Percentiles rank a stretch among this genome's conserved stretches.
These are phyloP conservation scores for Aspergillus latus DNA, from an alignment of 2,329 filamentous ascomycete species.

Conservation along the genomic window DNA sequence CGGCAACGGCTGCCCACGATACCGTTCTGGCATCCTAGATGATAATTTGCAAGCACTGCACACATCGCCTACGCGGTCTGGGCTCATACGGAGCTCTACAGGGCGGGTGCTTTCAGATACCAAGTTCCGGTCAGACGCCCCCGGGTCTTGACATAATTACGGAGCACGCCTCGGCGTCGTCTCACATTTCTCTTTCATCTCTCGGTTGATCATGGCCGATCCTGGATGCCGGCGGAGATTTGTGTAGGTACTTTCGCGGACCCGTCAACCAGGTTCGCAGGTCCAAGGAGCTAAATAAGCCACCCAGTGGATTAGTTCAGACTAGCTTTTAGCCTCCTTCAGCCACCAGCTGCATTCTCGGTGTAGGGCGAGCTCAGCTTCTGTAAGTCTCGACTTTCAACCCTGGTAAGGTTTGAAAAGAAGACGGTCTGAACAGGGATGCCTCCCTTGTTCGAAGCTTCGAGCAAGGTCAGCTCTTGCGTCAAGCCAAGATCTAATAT, in stretches of 20 bases:
- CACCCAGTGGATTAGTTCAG: constrained; percentile 7
- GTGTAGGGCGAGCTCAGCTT: constrained; percentile 1
- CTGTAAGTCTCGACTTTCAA: background rate
- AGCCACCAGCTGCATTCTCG: constrained; percentile 10
- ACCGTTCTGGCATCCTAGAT: constrained; percentile 1
- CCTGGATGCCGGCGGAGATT: constrained; percentile 16
- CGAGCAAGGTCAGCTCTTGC: constrained; percentile 2
- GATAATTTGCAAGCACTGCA: constrained; percentile 1
- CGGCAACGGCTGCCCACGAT: background rate
- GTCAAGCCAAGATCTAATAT: background rate
- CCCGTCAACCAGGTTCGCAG: constrained; percentile 24
- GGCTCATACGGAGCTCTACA: background rate
- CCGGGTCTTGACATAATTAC: constrained; percentile 1
- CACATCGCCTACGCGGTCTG: background rate
- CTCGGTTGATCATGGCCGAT: constrained; percentile 17
- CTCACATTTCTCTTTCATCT: constrained; percentile 8
- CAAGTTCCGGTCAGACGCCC: background rate
- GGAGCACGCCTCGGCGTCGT: background rate
- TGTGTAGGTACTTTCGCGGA: constrained; percentile 18
- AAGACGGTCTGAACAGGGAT: background rate
- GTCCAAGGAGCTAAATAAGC: background rate
- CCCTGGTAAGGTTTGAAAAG: constrained; percentile 3
- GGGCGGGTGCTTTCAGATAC: background rate
- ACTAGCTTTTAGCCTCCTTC: constrained; percentile 6
- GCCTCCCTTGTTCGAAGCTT: constrained; percentile 4